Evolutionary conservation across 805 yeast genomes (phyloP).

Genomic region (Cyberlindnera xylosilytica): DNA sequence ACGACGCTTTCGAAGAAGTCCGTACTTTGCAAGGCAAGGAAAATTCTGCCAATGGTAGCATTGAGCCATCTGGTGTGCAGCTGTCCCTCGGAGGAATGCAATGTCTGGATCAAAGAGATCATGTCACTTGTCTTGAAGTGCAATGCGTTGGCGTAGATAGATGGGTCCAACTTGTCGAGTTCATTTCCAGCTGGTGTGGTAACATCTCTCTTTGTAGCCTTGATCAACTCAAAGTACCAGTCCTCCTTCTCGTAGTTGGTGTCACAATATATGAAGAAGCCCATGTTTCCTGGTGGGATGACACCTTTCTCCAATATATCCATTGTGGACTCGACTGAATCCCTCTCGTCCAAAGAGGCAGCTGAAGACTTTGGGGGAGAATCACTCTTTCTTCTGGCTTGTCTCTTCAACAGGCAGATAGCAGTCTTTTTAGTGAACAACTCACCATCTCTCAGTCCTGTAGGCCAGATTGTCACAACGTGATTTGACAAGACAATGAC

Average conservation of each 20-base stretch:
- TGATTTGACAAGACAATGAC: slow-evolving; percentile 73
- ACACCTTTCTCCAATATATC: slow-evolving; percentile 23
- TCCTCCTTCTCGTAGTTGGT: slow-evolving; percentile 85
- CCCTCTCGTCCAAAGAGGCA: slow-evolving; percentile 18
- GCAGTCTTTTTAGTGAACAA: slow-evolving; percentile 79
- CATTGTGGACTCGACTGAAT: slow-evolving; percentile 17
- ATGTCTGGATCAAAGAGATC: slow-evolving; percentile 67
- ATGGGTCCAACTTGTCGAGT: slow-evolving; percentile 48
- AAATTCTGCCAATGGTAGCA: slow-evolving; percentile 80
- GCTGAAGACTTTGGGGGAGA: slow-evolving; percentile 34
- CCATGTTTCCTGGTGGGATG: slow-evolving; percentile 31
- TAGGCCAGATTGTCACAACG: slow-evolving; percentile 84
- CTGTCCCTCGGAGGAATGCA: slow-evolving; percentile 83
- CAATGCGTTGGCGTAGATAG: slow-evolving; percentile 64
- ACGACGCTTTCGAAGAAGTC: slow-evolving; percentile 57
- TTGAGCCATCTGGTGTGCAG: slow-evolving; percentile 87
- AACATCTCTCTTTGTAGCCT: slow-evolving; percentile 57
- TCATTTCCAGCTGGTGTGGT: slow-evolving; percentile 19
- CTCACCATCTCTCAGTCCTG: slow-evolving; percentile 67
- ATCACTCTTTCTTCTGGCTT: slow-evolving; percentile 28
- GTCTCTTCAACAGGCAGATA: slow-evolving; percentile 62
- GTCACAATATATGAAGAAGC: slow-evolving; percentile 69
- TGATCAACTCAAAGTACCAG: slow-evolving; percentile 83
- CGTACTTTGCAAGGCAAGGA: slow-evolving; percentile 73
- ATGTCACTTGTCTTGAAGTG: slow-evolving; percentile 71